Evolutionary conservation across 495 filamentous ascomycete genomes (phyloP).

Genomic region (Aspergillus cristatus): DNA sequence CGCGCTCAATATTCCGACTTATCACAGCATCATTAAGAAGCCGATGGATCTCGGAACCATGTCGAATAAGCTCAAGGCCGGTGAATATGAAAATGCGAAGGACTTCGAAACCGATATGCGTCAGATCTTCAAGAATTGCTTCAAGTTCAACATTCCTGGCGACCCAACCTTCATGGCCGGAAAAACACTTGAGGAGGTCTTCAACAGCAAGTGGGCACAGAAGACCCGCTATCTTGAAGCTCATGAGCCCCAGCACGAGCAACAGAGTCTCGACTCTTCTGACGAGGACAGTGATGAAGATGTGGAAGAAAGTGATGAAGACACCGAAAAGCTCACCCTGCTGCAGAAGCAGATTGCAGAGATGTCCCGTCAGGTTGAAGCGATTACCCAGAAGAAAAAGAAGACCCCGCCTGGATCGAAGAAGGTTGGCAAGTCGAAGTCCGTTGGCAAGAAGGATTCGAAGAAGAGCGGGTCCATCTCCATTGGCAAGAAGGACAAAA

Average conservation of each 20-base stretch:
- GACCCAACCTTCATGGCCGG: slow-evolving; percentile 65
- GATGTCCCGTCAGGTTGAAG: slow-evolving; percentile 46
- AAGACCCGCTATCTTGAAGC: slow-evolving; percentile 70
- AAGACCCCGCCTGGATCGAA: slow-evolving; percentile 53
- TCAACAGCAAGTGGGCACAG: slow-evolving; percentile 60
- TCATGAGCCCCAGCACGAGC: slow-evolving; percentile 54
- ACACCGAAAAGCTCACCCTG: slow-evolving; percentile 54
- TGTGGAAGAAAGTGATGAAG: slow-evolving; percentile 57
- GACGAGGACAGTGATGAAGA: slow-evolving; percentile 60
- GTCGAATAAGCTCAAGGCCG: slow-evolving; percentile 60
- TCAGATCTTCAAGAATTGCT: slow-evolving; percentile 82
- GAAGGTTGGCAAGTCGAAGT: slow-evolving; percentile 43
- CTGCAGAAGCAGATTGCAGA: slow-evolving; percentile 59
- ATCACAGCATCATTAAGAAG: slow-evolving; percentile 87
- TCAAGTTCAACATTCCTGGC: slow-evolving; percentile 76
- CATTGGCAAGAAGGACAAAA: slow-evolving; percentile 45
- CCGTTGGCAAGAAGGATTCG: slow-evolving; percentile 44
- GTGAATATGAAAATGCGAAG: slow-evolving; percentile 73
- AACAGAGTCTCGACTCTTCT: slow-evolving; percentile 42
- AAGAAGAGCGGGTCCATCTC: slow-evolving; percentile 37
- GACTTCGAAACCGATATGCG: slow-evolving; percentile 80
- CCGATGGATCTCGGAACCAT: slow-evolving; percentile 91
- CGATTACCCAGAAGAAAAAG: slow-evolving; percentile 50
- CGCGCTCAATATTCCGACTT: slow-evolving; percentile 85
- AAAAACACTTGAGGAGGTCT: slow-evolving; percentile 59